Conservation (phyloP, 139 green algal genomes). For the Eudorina sp. region DNA sequence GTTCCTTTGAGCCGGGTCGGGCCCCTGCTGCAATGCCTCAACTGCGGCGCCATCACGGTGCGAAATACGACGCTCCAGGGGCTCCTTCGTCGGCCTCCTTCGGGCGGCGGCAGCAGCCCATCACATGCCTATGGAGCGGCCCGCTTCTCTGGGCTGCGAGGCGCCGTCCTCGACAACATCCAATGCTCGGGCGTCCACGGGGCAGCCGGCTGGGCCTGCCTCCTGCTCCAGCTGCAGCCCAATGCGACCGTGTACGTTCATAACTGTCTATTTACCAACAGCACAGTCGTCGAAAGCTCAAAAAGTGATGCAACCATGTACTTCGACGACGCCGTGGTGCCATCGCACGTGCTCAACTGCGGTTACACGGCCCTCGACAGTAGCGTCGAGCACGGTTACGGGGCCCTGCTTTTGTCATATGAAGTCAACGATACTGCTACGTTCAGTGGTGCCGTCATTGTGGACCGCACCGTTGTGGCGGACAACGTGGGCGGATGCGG, state of each 20-base stretch:
- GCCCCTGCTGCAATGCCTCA: constrained; percentile 10
- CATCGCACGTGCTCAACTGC: not conserved
- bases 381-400: not conserved
- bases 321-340: not conserved
- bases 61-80: not conserved
- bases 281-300: too few species aligned
- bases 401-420: not conserved
- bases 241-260: not conserved
- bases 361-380: too few species aligned
- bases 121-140: not conserved
- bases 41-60: not conserved
- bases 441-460: not conserved
- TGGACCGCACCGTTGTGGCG: not conserved
- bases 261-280: not conserved
- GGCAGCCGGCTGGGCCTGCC: not conserved
- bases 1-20: not conserved
- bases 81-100: not conserved
- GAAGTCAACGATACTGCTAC: too few species aligned
- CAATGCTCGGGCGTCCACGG: not conserved
- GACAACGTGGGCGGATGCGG: not conserved
- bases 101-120: not conserved
- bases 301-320: too few species aligned
- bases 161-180: not conserved
- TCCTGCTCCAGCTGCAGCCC: not conserved
- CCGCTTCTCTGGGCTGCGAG: not conserved